Evolutionary conservation across 176 grass and related monocot species (phyloP).

Genomic region (Musa schizocarpa): DNA sequence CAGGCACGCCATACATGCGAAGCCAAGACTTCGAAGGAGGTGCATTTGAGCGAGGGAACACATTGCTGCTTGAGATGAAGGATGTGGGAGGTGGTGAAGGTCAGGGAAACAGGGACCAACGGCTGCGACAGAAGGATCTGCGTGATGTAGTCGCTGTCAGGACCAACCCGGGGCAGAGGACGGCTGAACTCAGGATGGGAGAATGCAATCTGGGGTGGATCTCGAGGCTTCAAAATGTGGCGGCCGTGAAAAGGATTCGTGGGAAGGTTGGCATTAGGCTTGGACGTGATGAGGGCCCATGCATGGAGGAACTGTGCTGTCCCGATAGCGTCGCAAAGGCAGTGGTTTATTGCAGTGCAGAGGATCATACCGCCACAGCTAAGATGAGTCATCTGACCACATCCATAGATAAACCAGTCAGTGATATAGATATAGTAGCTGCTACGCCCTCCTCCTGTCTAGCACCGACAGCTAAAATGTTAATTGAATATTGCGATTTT

Average conservation of each 20-base stretch:
- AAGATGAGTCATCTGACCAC: conserved; percentile 55
- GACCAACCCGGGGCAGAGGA: conserved; percentile 40
- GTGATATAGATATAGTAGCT: no score
- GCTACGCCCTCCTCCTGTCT: no score
- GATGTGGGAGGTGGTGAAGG: conserved; percentile 59
- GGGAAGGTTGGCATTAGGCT: conserved; percentile 4
- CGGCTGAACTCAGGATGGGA: conserved; percentile 54
- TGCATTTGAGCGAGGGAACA: conserved; percentile 51
- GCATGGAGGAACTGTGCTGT: conserved; percentile 74
- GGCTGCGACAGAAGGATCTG: conserved; percentile 44
- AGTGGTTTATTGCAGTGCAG: conserved; percentile 73
- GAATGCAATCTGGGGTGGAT: conserved; percentile 53
- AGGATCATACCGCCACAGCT: conserved; percentile 73
- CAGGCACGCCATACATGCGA: conserved; percentile 77
- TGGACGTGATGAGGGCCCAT: conserved; percentile 44
- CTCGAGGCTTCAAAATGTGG: conserved; percentile 43
- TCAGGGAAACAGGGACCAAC: conserved; percentile 44
- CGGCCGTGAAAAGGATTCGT: conserved; percentile 45
- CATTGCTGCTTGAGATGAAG: conserved; percentile 48
- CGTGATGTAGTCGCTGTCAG: conserved; percentile 16
- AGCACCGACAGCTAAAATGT: no score
- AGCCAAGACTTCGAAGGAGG: conserved; percentile 81
- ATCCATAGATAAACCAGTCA: not conserved
- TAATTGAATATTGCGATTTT: no score
- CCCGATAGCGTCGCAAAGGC: conserved; percentile 76